These are phyloP conservation scores for Neoarthrinium moseri DNA, from an alignment of 2,329 filamentous ascomycete genomes.

Conservation along the genomic window DNA sequence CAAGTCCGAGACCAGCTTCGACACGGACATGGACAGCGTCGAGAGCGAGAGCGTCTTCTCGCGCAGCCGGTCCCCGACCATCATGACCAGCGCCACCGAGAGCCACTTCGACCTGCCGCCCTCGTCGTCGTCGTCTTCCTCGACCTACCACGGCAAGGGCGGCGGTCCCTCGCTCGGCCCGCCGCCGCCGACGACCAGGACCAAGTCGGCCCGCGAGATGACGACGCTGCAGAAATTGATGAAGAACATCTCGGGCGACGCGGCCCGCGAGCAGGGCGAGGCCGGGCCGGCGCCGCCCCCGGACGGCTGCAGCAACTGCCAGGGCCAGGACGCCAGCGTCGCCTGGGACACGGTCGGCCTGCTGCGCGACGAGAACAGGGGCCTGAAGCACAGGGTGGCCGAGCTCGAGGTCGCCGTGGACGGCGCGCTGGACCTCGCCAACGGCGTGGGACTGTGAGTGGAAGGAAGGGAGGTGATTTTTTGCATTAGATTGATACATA, in stretches of 20 bases:
- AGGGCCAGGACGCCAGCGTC: constrained; percentile 55
- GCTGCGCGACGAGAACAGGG: constrained; percentile 60
- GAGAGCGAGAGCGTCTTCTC: constrained; percentile 59
- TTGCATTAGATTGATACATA: too few relatives aligned
- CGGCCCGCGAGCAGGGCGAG: constrained; percentile 21
- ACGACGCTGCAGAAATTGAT: constrained; percentile 48
- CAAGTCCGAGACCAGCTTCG: constrained; percentile 41
- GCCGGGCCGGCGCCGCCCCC: too few relatives aligned
- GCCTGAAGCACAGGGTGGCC: constrained; percentile 57
- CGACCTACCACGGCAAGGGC: background rate
- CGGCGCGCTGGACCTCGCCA: constrained; percentile 58
- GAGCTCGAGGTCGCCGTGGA: constrained; percentile 61
- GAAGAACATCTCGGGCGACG: constrained; percentile 41
- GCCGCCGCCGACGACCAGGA: constrained; percentile 21
- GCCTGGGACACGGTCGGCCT: constrained; percentile 66
- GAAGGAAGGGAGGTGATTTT: too few relatives aligned
- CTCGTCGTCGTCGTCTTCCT: constrained; percentile 13
- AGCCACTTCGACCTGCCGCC: constrained; percentile 12
- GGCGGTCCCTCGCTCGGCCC: constrained; percentile 11
- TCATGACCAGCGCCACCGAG: constrained; percentile 34
- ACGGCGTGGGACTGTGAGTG: constrained; percentile 48
- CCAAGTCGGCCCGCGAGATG: constrained; percentile 33
- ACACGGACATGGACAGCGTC: constrained; percentile 51
- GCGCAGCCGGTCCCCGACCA: constrained; percentile 56
- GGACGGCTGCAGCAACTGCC: constrained; percentile 53